These are phyloP conservation scores for Penicillium sp. DNA, from an alignment of 2,329 filamentous ascomycete species.

Conservation along the genomic window DNA sequence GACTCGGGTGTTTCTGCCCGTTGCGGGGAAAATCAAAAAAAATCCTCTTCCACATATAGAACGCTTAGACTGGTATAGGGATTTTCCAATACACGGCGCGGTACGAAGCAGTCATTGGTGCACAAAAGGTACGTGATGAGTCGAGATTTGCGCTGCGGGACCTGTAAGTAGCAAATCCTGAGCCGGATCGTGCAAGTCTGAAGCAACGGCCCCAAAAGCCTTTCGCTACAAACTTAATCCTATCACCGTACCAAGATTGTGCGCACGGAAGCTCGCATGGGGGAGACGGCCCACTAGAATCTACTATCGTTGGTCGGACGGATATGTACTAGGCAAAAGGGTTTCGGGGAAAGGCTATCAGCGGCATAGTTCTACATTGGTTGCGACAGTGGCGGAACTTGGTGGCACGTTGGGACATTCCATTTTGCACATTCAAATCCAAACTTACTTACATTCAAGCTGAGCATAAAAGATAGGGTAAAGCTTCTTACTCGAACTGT, in stretches of 20 bases:
- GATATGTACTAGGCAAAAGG: background rate
- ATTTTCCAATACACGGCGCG: constrained; percentile 22
- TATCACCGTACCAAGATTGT: constrained; percentile 12
- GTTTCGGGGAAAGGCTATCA: constrained; percentile 10
- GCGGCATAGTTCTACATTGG: constrained; percentile 7
- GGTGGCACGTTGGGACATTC: background rate
- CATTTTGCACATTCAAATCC: background rate
- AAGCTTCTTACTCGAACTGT: background rate
- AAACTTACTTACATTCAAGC: constrained; percentile 3
- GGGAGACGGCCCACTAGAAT: constrained; percentile 9
- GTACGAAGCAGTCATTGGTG: constrained; percentile 28
- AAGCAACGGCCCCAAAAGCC: constrained; percentile 16
- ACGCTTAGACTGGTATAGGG: constrained; percentile 21
- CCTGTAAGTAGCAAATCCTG: constrained; percentile 10
- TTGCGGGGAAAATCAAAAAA: background rate
- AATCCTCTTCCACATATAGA: constrained; percentile 15
- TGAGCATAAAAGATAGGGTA: constrained; percentile 1
- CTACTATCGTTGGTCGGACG: constrained; percentile 7
- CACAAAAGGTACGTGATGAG: constrained; percentile 22
- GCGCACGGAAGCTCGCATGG: constrained; percentile 20
- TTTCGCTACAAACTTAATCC: constrained; percentile 13
- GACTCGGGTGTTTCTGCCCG: background rate
- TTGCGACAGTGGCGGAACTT: background rate
- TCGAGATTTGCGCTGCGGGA: constrained; percentile 15
- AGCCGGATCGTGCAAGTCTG: constrained; percentile 14